Percentiles rank a stretch among this genome's conserved stretches.
phyloP scores from a whole-genome alignment of 2,329 filamentous ascomycete genomes.

The Fusarium vanettenii region DNA sequence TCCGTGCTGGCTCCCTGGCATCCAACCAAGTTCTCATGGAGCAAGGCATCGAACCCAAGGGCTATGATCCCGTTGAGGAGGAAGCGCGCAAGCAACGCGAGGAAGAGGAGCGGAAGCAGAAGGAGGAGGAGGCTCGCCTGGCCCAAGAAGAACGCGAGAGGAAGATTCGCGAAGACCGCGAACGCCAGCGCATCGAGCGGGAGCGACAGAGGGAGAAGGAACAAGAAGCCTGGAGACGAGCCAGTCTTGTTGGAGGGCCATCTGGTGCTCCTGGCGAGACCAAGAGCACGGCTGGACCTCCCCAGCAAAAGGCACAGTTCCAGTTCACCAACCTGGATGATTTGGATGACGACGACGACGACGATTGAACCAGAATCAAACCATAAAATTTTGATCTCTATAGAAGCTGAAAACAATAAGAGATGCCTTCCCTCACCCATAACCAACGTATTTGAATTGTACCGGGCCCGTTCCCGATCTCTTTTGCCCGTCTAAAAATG shows the following conservation, averaged over 20 bases:
- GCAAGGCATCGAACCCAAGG: constrained; percentile 69
- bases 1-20: constrained; percentile 75
- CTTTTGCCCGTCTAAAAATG: constrained; percentile 32
- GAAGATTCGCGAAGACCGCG: constrained; percentile 53
- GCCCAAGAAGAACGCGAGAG: constrained; percentile 61
- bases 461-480: constrained; percentile 13
- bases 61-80: constrained; percentile 68
- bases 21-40: constrained; percentile 71
- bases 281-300: constrained; percentile 41
- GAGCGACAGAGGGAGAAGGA: constrained; percentile 57
- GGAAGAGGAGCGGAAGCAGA: constrained; percentile 60
- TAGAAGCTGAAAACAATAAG: constrained; percentile 23
- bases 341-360: constrained; percentile 61
- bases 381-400: constrained; percentile 24
- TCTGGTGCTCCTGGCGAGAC: constrained; percentile 42
- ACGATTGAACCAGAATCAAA: constrained; percentile 42
- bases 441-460: constrained; percentile 27
- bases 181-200: constrained; percentile 54
- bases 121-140: constrained; percentile 59
- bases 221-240: constrained; percentile 55
- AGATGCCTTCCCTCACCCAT: constrained; percentile 23
- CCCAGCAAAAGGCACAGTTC: constrained; percentile 63
- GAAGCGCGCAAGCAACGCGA: constrained; percentile 63
- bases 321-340: constrained; percentile 67
- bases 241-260: constrained; percentile 47